These are phyloP conservation scores for Ballota nigra DNA, from an alignment of 257 asterid species.

Conservation along the genomic window DNA sequence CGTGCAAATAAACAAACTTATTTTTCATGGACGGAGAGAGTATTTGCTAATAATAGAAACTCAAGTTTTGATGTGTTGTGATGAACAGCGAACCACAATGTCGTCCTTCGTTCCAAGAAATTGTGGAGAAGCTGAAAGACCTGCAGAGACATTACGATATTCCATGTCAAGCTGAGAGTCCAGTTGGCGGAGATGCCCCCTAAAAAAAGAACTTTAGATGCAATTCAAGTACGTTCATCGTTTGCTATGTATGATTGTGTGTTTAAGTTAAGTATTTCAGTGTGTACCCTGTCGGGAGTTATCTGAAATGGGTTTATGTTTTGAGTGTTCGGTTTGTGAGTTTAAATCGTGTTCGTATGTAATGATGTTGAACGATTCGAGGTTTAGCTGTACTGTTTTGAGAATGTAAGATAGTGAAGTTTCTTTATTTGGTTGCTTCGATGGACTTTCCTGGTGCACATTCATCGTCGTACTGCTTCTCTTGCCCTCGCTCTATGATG, in stretches of 20 bases:
- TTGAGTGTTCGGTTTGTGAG: background rate
- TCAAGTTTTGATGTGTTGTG: constrained; percentile 13
- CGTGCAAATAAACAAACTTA: no score
- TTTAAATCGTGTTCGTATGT: constrained; percentile 5
- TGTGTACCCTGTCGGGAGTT: background rate
- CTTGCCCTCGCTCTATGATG: background rate
- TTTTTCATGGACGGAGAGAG: no score
- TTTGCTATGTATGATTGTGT: constrained; percentile 9
- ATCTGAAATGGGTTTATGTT: background rate
- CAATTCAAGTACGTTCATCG: constrained; percentile 1
- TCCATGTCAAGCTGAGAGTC: constrained; percentile 61
- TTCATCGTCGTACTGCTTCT: background rate
- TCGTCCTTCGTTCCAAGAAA: constrained; percentile 80
- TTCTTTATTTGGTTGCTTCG: background rate
- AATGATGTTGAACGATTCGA: background rate
- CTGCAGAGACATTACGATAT: constrained; percentile 50
- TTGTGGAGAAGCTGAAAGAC: constrained; percentile 72
- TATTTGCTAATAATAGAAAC: background rate
- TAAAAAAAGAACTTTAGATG: constrained; percentile 41
- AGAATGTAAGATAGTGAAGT: constrained; percentile 9
- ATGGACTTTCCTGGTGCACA: background rate
- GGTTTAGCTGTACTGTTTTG: background rate
- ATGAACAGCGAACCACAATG: constrained; percentile 58
- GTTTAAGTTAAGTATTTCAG: no score
- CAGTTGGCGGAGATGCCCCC: constrained; percentile 38